These are phyloP conservation scores for Leptodontidium sp. DNA, from an alignment of 2,329 filamentous ascomycete species.

Conservation along the genomic window DNA sequence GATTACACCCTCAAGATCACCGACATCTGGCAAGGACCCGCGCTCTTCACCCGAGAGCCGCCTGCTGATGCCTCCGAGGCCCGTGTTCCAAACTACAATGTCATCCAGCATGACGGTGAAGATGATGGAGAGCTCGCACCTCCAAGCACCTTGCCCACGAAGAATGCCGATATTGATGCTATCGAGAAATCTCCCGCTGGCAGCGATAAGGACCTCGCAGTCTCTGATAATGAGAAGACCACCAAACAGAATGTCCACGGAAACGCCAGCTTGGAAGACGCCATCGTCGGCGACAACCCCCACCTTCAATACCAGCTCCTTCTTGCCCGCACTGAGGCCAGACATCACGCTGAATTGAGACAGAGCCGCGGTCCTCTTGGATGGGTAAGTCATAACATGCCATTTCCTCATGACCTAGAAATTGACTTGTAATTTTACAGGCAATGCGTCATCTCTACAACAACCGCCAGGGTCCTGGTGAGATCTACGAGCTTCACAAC, in stretches of 20 bases:
- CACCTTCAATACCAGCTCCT: constrained; percentile 65
- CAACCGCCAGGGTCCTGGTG: constrained; percentile 75
- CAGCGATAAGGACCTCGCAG: constrained; percentile 49
- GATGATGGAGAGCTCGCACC: constrained; percentile 41
- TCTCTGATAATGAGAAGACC: constrained; percentile 2
- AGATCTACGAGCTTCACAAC: constrained; percentile 79
- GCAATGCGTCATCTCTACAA: constrained; percentile 80
- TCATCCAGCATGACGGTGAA: constrained; percentile 71
- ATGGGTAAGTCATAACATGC: constrained; percentile 56
- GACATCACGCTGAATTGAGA: constrained; percentile 69
- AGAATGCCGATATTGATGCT: constrained; percentile 37
- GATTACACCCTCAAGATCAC: constrained; percentile 71
- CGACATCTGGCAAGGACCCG: constrained; percentile 68
- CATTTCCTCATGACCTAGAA: too few relatives aligned
- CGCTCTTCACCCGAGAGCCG: constrained; percentile 67
- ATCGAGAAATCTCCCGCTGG: constrained; percentile 55
- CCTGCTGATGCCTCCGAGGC: constrained; percentile 61
- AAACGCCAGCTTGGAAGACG: not conserved
- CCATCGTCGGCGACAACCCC: constrained; percentile 6
- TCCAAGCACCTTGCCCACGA: constrained; percentile 41
- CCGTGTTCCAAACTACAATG: constrained; percentile 77
- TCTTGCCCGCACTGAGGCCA: constrained; percentile 61
- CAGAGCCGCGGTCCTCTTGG: constrained; percentile 73
- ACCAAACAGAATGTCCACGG: too few relatives aligned
- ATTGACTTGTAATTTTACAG: not conserved